Base-by-base conservation (phyloP, 2,329 filamentous ascomycete species). In the Colletotrichum phormii region DNA sequence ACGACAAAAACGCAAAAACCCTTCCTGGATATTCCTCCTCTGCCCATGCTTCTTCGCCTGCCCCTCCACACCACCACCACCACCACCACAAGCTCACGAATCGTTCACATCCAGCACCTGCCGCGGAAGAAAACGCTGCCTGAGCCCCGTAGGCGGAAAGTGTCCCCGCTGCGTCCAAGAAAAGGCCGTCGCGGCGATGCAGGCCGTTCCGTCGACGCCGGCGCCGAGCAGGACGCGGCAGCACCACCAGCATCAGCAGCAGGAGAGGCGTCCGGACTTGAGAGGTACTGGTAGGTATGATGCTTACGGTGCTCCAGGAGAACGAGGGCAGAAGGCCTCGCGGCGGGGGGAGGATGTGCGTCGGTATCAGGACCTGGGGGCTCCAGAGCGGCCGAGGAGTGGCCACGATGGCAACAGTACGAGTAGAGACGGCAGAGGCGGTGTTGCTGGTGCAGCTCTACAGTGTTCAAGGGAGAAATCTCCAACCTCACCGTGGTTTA, bases 121-220 rank as follows among this genome's bases (percentile, higher is more conserved):
- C 54, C 64, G 29, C 18, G 24, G 29, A 5, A 55, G 42, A 3
- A 37, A 42, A 42, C 53, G 29, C 22, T 6, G n/a, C 37, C 13
- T 31, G 53, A 33, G 26, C 24, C 58, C 58, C 37, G n/a, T 63
- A 54, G 54, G 46, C 42, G 59, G 54, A 33, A 53, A 42, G 26
- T 72, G 70, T 12, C 65, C 65, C 18, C 65, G 54, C 11, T 72
- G 70, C 29, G 46, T 67, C 49, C 33, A 54, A 12, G 54, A 51
- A 35, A 49, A 33, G n/a, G 53, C 55, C 55, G 58, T 61, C 9
- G 53, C 31, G 31, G 70, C 31, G 24, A 54, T 51, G 64, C 15
- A 26, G 12, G 26, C 29, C 29, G 69, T 33, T 7, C 26, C 42
- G 42, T 55, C 15, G 65, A 60, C 29, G n/a, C 49, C 33, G 24